phyloP scores from a whole-genome alignment of 768 basidiomycete species.

The Termitomyces eurrhizus region DNA sequence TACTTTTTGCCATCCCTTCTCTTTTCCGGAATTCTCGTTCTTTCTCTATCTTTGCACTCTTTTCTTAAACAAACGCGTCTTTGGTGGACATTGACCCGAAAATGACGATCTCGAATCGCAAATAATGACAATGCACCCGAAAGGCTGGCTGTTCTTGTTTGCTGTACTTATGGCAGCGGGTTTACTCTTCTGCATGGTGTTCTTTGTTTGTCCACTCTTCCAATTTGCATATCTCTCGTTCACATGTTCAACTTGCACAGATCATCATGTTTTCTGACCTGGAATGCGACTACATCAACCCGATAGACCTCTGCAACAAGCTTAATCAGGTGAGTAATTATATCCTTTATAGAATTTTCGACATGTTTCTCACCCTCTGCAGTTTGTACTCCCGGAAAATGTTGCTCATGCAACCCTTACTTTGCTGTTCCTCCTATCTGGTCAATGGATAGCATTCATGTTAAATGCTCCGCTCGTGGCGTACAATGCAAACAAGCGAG shows the following conservation, averaged over 20 bases:
- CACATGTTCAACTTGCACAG: slow-evolving; percentile 35
- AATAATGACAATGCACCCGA: neutral
- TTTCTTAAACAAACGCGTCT: neutral
- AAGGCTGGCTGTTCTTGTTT: slow-evolving; percentile 97
- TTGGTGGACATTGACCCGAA: neutral
- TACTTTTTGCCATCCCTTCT: slow-evolving; percentile 5
- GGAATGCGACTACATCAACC: slow-evolving; percentile 99
- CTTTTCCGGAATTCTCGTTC: neutral
- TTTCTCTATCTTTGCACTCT: neutral
- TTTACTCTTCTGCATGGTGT: slow-evolving; percentile 97
- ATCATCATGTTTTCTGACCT: slow-evolving; percentile 99
- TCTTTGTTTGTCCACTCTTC: slow-evolving; percentile 72
- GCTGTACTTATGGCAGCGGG: slow-evolving; percentile 94
- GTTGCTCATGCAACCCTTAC: slow-evolving; percentile 91
- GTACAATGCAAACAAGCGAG: slow-evolving; percentile 94
- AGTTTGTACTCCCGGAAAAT: slow-evolving; percentile 99
- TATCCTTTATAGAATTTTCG: neutral
- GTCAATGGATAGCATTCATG: slow-evolving; percentile 93
- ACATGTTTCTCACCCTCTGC: neutral
- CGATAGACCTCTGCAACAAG: slow-evolving; percentile 99
- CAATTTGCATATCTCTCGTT: slow-evolving; percentile 1
- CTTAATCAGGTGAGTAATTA: slow-evolving; percentile 77
- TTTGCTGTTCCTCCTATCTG: slow-evolving; percentile 85
- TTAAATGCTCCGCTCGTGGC: slow-evolving; percentile 86
- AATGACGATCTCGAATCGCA: neutral